Conservation (phyloP, 2,329 filamentous ascomycete genomes). For the Beauveria sp. region DNA sequence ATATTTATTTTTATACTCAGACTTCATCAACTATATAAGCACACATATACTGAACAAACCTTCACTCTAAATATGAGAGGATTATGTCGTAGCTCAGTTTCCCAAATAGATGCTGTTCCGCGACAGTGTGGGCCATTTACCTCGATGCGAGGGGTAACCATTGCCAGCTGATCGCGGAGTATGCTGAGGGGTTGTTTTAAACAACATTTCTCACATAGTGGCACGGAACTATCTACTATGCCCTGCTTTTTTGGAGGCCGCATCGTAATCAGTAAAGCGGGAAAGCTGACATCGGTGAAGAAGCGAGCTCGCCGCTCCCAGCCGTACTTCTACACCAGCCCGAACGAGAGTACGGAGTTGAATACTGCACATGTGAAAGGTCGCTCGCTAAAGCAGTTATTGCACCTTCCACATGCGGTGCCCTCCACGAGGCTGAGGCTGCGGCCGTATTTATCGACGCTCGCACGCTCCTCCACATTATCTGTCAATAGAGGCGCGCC, state of each 20-base stretch:
- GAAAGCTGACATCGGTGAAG: too few relatives aligned
- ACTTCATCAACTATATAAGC: neutral
- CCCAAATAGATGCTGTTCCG: neutral
- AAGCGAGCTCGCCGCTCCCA: too few relatives aligned
- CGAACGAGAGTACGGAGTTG: too few relatives aligned
- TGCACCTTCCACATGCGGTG: neutral
- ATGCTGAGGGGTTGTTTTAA: too few relatives aligned
- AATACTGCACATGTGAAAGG: too few relatives aligned
- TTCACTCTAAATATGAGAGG: neutral
- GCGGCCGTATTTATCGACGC: neutral
- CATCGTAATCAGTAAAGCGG: too few relatives aligned
- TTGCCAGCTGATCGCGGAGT: neutral
- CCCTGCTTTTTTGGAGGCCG: too few relatives aligned
- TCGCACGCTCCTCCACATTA: too few relatives aligned
- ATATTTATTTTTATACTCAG: neutral
- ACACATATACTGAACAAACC: neutral
- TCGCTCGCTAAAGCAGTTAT: neutral
- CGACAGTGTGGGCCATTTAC: neutral
- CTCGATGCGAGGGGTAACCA: neutral
- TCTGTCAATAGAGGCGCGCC: too few relatives aligned
- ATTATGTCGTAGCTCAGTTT: neutral
- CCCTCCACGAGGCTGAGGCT: neutral
- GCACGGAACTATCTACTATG: too few relatives aligned
- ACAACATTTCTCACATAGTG: too few relatives aligned
- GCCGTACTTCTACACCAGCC: too few relatives aligned